Base-by-base conservation (phyloP, 2,329 filamentous ascomycete species). In the Pseudocercospora ulei region DNA sequence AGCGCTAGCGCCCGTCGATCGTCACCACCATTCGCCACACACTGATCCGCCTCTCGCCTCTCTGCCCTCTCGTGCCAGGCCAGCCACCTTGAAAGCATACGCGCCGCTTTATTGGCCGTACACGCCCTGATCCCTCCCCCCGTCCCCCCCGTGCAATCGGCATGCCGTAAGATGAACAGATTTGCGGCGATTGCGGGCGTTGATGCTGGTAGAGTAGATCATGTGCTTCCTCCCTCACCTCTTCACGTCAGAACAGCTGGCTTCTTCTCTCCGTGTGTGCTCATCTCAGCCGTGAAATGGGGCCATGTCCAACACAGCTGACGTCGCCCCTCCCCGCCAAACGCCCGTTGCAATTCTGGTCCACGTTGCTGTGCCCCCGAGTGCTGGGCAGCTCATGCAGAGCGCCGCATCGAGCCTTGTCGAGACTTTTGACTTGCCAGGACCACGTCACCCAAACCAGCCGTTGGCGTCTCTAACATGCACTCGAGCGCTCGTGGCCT, bases 401-500 rank as follows among this genome's bases (percentile, higher is more conserved):
- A 29, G 28, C 39, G 41, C 38, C 31, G 42, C 26, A 22, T 35
- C 18, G 11, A 29, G 9, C 17, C 29, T 29, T 17, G 25, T 20
- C 25, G 30, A 25, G 23, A 34, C 31, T 38, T 35, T 28, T 35
- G 35, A 36, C 39, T 38, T 34, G 20, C 39, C 35, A 38, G 35
- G 40, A 33, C 46, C 46, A 46, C 46, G 43, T 48, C 46, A 48
- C 37, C 43, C 40, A 27, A 7, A 23, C 1, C n/a, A n/a, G n/a
- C n/a, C n/a, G n/a, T n/a, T n/a, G n/a, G n/a, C n/a, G n/a, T n/a
- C n/a, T n/a, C 41, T 28, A 27, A 44, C 42, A 36, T 26, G 38
- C 23, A 47, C 41, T 43, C 43, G 33, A 39, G 43, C 34, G 43
- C 46, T 43, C 46, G 46, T 41, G 46, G 46, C 46, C 46, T 46